Evolutionary conservation across 2,329 filamentous ascomycete genomes (phyloP).

Genomic region (Aspergillus felis): DNA sequence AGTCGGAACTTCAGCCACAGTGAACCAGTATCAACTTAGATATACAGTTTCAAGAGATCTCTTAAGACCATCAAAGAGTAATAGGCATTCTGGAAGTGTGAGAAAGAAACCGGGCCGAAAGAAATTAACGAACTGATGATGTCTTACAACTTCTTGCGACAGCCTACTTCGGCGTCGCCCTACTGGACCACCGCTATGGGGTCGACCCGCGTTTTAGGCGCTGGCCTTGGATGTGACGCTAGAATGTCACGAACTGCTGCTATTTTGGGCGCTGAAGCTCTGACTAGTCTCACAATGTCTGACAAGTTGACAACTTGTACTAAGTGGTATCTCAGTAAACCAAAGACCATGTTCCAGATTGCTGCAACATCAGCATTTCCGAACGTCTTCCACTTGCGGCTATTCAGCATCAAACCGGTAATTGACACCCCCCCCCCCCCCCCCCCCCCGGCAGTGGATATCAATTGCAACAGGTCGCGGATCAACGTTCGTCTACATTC

Average conservation of each 20-base stretch:
- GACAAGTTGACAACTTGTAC: not conserved
- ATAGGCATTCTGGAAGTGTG: not conserved
- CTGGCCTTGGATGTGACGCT: not conserved
- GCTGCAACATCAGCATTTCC: not conserved
- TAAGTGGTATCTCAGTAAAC: not conserved
- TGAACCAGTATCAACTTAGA: not conserved
- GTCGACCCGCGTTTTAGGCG: not conserved
- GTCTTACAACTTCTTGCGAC: not conserved
- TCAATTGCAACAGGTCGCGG: not conserved
- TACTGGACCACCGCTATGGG: not conserved
- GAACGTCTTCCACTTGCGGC: not conserved
- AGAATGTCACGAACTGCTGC: not conserved
- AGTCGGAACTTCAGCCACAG: not conserved
- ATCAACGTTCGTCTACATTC: not conserved
- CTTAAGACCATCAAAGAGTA: not conserved
- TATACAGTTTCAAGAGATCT: not conserved
- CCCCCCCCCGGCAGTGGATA: too few relatives aligned
- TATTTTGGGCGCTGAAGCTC: slow-evolving; percentile 7
- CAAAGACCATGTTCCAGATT: not conserved
- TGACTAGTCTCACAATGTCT: not conserved
- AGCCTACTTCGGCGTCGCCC: not conserved
- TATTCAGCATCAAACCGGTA: not conserved
- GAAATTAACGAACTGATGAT: not conserved
- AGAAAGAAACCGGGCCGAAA: not conserved
- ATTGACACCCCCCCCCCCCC: not conserved